phyloP scores from a whole-genome alignment of 2,329 filamentous ascomycete species.

The Nemania sp. region DNA sequence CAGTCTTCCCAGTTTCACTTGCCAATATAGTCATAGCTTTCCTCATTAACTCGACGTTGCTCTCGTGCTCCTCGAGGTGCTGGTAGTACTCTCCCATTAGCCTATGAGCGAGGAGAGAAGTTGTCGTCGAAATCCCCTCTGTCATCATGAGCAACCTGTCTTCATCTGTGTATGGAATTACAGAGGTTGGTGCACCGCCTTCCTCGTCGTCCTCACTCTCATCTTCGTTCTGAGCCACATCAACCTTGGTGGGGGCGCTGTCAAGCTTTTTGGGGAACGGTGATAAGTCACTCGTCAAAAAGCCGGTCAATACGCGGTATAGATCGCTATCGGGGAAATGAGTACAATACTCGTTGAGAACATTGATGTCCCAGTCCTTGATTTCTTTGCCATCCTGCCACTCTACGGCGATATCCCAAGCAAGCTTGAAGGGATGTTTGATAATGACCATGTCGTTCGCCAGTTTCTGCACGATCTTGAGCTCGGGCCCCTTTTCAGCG shows the following conservation, averaged over 20 bases:
- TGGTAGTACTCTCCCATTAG: conserved; percentile 84
- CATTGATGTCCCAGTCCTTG: conserved; percentile 73
- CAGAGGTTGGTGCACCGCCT: conserved; percentile 56
- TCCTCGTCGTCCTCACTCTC: conserved; percentile 64
- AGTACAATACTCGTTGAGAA: conserved; percentile 79
- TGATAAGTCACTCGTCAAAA: conserved; percentile 80
- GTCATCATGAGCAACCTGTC: conserved; percentile 82
- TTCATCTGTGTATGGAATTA: conserved; percentile 69
- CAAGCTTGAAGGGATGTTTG: conserved; percentile 84
- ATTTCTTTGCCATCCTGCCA: conserved; percentile 82
- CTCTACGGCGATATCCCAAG: conserved; percentile 89
- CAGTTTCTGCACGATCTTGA: conserved; percentile 72
- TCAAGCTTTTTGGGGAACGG: conserved; percentile 65
- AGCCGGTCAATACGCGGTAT: conserved; percentile 79
- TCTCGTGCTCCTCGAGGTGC: conserved; percentile 82
- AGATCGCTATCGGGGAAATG: conserved; percentile 87
- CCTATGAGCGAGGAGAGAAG: conserved; percentile 81
- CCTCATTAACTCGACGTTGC: conserved; percentile 76
- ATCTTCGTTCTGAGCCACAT: conserved; percentile 45
- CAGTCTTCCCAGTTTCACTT: conserved; percentile 67
- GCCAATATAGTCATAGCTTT: conserved; percentile 68
- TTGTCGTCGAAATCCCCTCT: conserved; percentile 67
- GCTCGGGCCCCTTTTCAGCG: conserved; percentile 70
- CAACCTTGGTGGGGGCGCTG: conserved; percentile 24
- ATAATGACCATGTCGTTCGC: conserved; percentile 96